Base-by-base conservation (phyloP, 73 alveolate species). In the Blepharisma japonicum region DNA sequence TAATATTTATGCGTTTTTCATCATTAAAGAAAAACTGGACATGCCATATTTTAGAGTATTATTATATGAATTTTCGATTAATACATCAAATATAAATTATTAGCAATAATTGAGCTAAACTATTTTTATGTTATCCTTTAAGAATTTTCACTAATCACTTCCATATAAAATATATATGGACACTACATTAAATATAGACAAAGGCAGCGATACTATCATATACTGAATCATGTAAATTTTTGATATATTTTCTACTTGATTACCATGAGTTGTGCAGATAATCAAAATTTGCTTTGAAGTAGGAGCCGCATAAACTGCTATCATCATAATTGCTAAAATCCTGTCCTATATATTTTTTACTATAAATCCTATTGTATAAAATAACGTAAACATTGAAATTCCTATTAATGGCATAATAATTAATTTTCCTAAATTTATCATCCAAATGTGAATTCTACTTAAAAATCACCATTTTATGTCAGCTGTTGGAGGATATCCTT, bases 401-500 rank as follows among this genome's bases (percentile, higher is more conserved):
- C 74, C 74, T 18, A 61, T 25, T 14, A 25, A 14, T 18, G 74
- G 74, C 74, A 61, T 61, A 2, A 61, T 18, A 18, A 61, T 9
- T 18, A 20, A 39, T 61, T 61, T 61, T 3, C 74, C 74, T 2
- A 61, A 14, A 61, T 14, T 61, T 14, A 61, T 61, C 47, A 61
- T 25, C 14, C 39, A 8, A 2, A 61, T 61, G 5, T 61, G 74
- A 8, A 61, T 14, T 8, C 74, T 61, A 61, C 5, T 1, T 61
- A 61, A 14, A 53, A 25, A 2, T 5, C 23, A 61, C 74, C 23
- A 14, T 25, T n/a, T 14, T 18, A 61, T 20, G 23, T 25, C 23
- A 61, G 74, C 74, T 18, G 38, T 25, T 61, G 38, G 38, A 8
- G 74, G 74, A 25, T 61, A 61, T 25, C 74, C 74, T 14, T 61